These are phyloP conservation scores for Xylaria sp. DNA, from an alignment of 2,329 filamentous ascomycete genomes.

Conservation along the genomic window DNA sequence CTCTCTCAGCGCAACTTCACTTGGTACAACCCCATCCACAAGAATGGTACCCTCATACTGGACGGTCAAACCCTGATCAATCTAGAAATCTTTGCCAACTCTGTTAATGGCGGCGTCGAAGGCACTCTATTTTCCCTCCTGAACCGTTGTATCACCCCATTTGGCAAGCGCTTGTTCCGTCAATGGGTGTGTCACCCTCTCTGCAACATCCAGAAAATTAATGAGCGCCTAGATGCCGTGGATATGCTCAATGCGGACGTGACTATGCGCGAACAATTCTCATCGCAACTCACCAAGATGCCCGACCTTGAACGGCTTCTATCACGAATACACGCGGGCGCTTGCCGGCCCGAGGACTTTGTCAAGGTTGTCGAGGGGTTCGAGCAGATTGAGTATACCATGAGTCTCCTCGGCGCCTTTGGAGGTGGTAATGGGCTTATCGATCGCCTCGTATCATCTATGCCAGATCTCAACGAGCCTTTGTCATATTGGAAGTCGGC, in stretches of 20 bases:
- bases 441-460: conserved; percentile 81
- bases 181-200: conserved; percentile 98
- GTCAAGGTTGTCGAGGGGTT: conserved; percentile 94
- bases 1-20: conserved; percentile 91
- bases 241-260: conserved; percentile 89
- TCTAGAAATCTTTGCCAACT: conserved; percentile 96
- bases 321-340: conserved; percentile 90
- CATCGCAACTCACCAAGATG: conserved; percentile 87
- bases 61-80: conserved; percentile 98
- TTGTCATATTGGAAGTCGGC: conserved; percentile 90
- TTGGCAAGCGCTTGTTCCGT: conserved; percentile 94
- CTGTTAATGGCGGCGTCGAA: conserved; percentile 83
- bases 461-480: conserved; percentile 83
- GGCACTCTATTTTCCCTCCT: conserved; percentile 91
- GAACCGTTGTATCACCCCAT: conserved; percentile 94
- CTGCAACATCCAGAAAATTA: conserved; percentile 87
- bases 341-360: conserved; percentile 92
- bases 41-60: conserved; percentile 89
- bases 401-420: conserved; percentile 79
- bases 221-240: conserved; percentile 89
- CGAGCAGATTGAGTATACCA: conserved; percentile 96
- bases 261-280: conserved; percentile 85
- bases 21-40: conserved; percentile 89
- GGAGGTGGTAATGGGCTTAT: conserved; percentile 85
- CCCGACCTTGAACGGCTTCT: conserved; percentile 94